Evolutionary conservation across 2,329 filamentous ascomycete genomes (phyloP), one percentile per base, ranked within the genome.

Genomic region (Fusarium haematococcum): DNA sequence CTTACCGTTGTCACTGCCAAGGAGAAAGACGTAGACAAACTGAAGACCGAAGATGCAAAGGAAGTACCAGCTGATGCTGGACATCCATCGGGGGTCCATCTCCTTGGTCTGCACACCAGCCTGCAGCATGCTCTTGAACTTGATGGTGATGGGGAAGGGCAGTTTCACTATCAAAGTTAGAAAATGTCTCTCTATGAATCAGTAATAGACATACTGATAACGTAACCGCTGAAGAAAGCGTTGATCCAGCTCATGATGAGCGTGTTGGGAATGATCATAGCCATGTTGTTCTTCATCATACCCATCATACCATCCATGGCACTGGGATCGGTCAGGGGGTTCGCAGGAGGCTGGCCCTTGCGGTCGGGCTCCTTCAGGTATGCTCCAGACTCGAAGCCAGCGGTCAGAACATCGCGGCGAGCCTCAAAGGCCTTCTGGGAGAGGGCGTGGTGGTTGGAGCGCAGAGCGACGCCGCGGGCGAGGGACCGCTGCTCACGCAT

Each of bases 301-400:
- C 97, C 96, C 97, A 99, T 99, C 97, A 99, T 99, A 77, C 95
- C 96, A 81, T 99, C 97, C 97, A 99, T 99, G 68, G 94, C 95
- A 57, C 93, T 93, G 25, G 97, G 97, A 83, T 99, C 97, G 13
- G 93, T 94, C 91, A 99, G 95, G 5, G 97, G 97, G 84, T 98
- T 99, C 41, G 94, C 91, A 23, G 95, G 93, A 4, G 95, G 93
- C 85, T 98, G 94, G 62, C 95, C 95, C 81, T 93, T 92, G 79
- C 88, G 91, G 64, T 97, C 94, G 2, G 95, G 95, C 73, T 97
- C 94, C 82, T 98, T 98, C 57, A 99, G 87, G 81, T 95, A 99
- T 37, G 90, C 90, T 57, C 97, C 97, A 27, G 91, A 92, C 83
- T 98, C 94, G 85, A 93, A 98, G 14, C 92, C 94, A 6, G 92